Evolutionary conservation across 2,329 filamentous ascomycete genomes (phyloP), one percentile per base, ranked within the genome.

Genomic region (Sclerotiophoma versabilis): DNA sequence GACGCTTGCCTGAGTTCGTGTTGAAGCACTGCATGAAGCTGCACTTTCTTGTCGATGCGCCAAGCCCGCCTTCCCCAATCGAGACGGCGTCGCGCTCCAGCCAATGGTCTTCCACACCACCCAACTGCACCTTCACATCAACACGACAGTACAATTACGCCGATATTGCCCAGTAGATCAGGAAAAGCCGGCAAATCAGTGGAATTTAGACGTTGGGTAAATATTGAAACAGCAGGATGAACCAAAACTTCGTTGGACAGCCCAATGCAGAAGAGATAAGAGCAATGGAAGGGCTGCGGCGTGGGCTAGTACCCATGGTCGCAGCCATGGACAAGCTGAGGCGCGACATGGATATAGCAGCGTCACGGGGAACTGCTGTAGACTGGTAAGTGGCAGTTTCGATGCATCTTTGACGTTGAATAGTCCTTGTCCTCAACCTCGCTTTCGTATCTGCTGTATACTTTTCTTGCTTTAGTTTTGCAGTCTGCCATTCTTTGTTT

Each of bases 291-390:
- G 52, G 57, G 30, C 46, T 69, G 49, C 66, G 66, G 7, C 63
- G 62, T 41, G 59, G 63, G 42, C 27, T 69, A 17, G 49, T 67
- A 50, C 65, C 66, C 23, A 65, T 69, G 60, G 62, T 69, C 34
- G 58, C 60, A 36, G 54, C 55, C 15, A 60, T 69, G 55, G 63
- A 66, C 27, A 62, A 62, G 20, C 30, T 69, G 8, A 62, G 63
- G 27, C 36, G 34, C 4, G 65, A 69, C 20, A 63, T 69, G 62
- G 55, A 64, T 5, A 49, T 57, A 4, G 59, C 59, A 34, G 54
- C 62, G 29, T 49, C 48, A 26, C 59, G 54, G 12, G 60, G 59
- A 17, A 57, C 59, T 42, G 54, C 57, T 14, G 53, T 66, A 15
- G 59, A 63, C 25, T 68, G 62, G 63, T 66, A 59, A 64, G 63